Conservation (phyloP, 2,329 filamentous ascomycete species). For the Penicillium psychrosexuale region DNA sequence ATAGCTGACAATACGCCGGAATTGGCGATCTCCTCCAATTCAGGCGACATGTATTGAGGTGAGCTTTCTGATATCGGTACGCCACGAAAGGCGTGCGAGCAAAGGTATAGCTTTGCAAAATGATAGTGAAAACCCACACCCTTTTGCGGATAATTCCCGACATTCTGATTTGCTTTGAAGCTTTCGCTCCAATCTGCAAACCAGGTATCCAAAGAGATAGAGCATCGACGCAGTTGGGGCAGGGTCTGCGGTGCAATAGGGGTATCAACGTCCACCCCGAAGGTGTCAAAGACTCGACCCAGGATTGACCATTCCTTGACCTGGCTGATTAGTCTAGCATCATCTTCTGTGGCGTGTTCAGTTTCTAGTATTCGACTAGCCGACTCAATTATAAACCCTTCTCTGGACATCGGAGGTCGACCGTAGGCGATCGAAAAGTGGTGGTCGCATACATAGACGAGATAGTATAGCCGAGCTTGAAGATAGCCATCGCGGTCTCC, state of each 20-base stretch:
- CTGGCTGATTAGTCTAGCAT: constrained; percentile 35
- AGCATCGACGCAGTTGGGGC: constrained; percentile 19
- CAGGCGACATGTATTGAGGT: constrained; percentile 24
- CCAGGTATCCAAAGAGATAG: constrained; percentile 21
- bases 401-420: constrained; percentile 35
- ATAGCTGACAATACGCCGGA: constrained; percentile 36
- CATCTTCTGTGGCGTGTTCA: constrained; percentile 32
- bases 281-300: constrained; percentile 32
- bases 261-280: constrained; percentile 33
- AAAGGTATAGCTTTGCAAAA: constrained; percentile 48
- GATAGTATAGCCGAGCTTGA: constrained; percentile 31
- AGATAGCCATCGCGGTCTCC: constrained; percentile 23
- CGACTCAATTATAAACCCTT: constrained; percentile 31
- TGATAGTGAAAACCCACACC: constrained; percentile 47
- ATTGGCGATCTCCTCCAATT: constrained; percentile 38
- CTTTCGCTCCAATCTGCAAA: constrained; percentile 21
- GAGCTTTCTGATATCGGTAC: constrained; percentile 3
- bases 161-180: constrained; percentile 33
- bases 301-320: constrained; percentile 35
- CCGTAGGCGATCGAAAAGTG: constrained; percentile 40
- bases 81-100: constrained; percentile 46
- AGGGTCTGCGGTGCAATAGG: constrained; percentile 15
- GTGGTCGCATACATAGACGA: constrained; percentile 40
- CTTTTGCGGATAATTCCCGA: constrained; percentile 46
- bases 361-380: constrained; percentile 28